Evolutionary conservation across 345 rosid species (phyloP), one percentile per base, ranked within the genome.

Genomic region (Populus nigra): DNA sequence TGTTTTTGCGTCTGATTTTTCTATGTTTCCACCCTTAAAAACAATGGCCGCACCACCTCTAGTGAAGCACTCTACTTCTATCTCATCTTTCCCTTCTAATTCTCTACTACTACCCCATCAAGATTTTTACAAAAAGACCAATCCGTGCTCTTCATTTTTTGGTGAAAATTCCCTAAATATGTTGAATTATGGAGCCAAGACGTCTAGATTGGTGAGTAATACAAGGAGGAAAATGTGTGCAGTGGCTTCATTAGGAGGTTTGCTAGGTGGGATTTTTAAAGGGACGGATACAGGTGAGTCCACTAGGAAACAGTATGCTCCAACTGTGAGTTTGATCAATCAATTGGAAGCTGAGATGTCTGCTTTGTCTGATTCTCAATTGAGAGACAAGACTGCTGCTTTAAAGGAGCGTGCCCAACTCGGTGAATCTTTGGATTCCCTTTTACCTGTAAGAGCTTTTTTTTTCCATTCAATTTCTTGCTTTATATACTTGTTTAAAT

Each of bases 231-330:
- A 77, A 67, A 76, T 79, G 79, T 69, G 77, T 41, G 88, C 84
- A 61, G 73, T 71, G 80, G 97, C 99, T 83, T 91, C 98, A 1
- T 67, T 95, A 50, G 92, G 97, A 47, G 97, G 98, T 69, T 83
- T 94, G 68, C 85, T 94, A 11, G 91, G 95, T 49, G 98, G 95
- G 57, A 88, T 94, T 76, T 95, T 95, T 81, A 93, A 91, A 66
- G 94, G 96, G 49, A 79, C 90, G 71, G 98, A 95, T 81, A 92
- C 86, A 15, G 97, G 98, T 62, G 99, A 95, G 80, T 86, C 97
- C 35, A 93, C 98, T 0, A 86, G 97, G 83, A 89, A 93, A 85
- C 94, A 90, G 80, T 93, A 86, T 83, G 89, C 90, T 16, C 74
- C 85, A 1, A 83, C 81, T 77, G 97, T 93, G 47, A 77, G 71